Conservation (phyloP, 495 filamentous ascomycete species). For the Aspergillus incahuasiensis region DNA sequence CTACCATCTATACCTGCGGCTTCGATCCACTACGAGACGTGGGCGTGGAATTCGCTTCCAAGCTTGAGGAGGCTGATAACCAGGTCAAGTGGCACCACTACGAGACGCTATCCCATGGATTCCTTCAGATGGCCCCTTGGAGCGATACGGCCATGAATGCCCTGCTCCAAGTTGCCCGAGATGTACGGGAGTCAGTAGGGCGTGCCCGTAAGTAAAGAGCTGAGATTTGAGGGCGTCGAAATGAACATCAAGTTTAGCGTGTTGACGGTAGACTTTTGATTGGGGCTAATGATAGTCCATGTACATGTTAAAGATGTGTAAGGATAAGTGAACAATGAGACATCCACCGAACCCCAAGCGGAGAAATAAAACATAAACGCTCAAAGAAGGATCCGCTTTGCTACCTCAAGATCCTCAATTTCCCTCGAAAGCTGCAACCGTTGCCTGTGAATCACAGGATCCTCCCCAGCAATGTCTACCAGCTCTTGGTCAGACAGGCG, state of each 20-base stretch:
- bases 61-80: conserved; percentile 28
- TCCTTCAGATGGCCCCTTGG: conserved; percentile 36
- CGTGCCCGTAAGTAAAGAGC: background rate
- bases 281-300: background rate
- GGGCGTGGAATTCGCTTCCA: conserved; percentile 31
- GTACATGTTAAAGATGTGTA: background rate
- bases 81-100: conserved; percentile 28
- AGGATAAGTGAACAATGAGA: background rate
- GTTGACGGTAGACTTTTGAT: background rate
- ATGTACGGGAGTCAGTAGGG: background rate
- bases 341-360: background rate
- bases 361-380: background rate
- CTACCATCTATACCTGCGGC: conserved; percentile 31
- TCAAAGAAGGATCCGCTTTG: conserved; percentile 27
- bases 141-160: conserved; percentile 24
- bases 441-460: conserved; percentile 21
- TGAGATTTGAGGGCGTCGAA: background rate
- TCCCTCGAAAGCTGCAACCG: conserved; percentile 34
- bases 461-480: conserved; percentile 45
- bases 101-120: conserved; percentile 27
- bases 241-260: background rate
- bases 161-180: background rate
- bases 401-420: conserved; percentile 38
- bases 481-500: conserved; percentile 33
- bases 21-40: conserved; percentile 37